Evolutionary conservation across 2,329 filamentous ascomycete species (phyloP).

Genomic region (Gyromitra esculenta): DNA sequence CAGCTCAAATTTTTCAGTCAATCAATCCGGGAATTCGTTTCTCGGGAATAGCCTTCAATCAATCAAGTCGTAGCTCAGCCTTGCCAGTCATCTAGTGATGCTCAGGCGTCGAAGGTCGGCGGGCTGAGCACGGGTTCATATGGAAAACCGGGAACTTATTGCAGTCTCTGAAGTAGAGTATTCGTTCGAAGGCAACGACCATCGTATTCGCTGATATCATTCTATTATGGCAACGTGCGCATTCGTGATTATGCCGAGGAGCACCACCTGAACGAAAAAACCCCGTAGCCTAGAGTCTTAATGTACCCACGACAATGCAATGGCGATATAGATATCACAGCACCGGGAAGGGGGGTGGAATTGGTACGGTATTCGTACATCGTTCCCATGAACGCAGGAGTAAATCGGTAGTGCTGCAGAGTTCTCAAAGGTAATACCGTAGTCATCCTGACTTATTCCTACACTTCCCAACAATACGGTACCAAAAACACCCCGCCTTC

Average conservation of each 20-base stretch:
- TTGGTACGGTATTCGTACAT: no score
- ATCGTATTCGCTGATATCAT: not conserved
- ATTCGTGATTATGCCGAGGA: not conserved
- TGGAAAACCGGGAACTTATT: slow-evolving; percentile 13
- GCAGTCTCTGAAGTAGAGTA: not conserved
- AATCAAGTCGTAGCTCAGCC: slow-evolving; percentile 19
- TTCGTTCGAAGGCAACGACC: not conserved
- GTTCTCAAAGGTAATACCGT: no score
- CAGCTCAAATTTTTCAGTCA: slow-evolving; percentile 9
- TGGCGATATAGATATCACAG: not conserved
- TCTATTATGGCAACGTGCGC: not conserved
- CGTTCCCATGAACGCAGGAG: no score
- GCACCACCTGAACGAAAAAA: slow-evolving; percentile 4
- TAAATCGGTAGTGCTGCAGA: no score
- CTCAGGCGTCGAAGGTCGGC: slow-evolving; percentile 12
- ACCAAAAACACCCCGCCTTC: no score
- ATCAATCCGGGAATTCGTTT: slow-evolving; percentile 12
- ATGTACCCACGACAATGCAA: not conserved
- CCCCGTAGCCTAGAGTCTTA: not conserved
- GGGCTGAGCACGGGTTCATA: not conserved
- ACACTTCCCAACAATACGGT: no score
- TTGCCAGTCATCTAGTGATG: slow-evolving; percentile 7
- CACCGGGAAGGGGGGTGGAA: no score
- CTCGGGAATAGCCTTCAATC: slow-evolving; percentile 1
- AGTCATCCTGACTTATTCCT: no score